Base-by-base conservation (phyloP, 257 asterid genomes). In the Ehretia macrophylla region DNA sequence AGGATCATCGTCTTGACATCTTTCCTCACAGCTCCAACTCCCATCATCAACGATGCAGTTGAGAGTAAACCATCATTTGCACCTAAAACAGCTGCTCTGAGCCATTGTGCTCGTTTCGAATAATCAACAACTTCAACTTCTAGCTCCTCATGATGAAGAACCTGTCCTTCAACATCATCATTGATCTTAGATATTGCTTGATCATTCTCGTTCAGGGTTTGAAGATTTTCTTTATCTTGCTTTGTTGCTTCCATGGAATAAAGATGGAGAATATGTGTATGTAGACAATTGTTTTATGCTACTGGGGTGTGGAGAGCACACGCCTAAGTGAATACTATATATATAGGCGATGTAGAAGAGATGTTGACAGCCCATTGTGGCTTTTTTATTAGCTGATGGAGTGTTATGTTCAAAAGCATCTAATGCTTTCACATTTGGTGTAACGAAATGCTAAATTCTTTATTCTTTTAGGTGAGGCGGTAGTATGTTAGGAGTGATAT, bases 21-120 rank as follows among this genome's bases (percentile, higher is more conserved):
- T 4, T 57, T 68, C 3, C 77, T 56, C 42, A 87, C 81, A 0
- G 94, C 94, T 0, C 94, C 94, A 14, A 83, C 42, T 0, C 95
- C 96, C 75, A 88, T 75, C 90, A 88, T 88, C 3, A 88, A 69
- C 0, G 95, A 75, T 0, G 96, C 80, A 3, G 85, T 85, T 16
- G 95, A 85, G 5, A 88, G 66, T 1, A 87, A 56, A 13, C 93
- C 93, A 27, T 86, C 95, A 38, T 86, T 86, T 16, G 93, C 90
- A 0, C 96, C 96, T 17, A 87, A 27, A 1, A 87, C 84, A 0
- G 88, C 86, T 0, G 96, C 96, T 23, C 94, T 22, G 1, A 87
- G 90, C 96, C 96, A 87, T 57, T 84, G 90, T 0, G 84, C 87
- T 17, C 96, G 64, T 11, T 59, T 72, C 0, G 94, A 69, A 62